Evolutionary conservation across 2,329 filamentous ascomycete genomes (phyloP).

Genomic region (Macrophomina pseudophaseolina): DNA sequence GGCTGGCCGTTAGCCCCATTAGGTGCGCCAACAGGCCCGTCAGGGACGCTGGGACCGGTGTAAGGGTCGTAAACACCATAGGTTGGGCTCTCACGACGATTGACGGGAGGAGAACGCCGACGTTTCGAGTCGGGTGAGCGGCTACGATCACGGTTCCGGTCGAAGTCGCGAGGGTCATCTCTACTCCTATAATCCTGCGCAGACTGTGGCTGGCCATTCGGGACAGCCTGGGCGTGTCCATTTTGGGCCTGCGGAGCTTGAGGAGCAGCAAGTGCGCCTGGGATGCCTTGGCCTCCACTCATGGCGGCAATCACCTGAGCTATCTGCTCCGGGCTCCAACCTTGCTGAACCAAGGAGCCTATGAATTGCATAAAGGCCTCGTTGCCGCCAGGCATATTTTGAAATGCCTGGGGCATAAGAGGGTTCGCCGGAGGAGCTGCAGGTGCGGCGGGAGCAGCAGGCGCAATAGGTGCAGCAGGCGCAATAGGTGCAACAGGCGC

Average conservation of each 20-base stretch:
- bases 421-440: background rate
- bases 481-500: slow-evolving; percentile 7
- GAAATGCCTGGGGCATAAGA: slow-evolving; percentile 40
- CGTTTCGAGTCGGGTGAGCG: slow-evolving; percentile 77
- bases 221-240: slow-evolving; percentile 3
- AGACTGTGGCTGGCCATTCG: slow-evolving; percentile 17
- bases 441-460: slow-evolving; percentile 20
- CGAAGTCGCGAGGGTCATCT: slow-evolving; percentile 20
- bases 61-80: slow-evolving; percentile 76
- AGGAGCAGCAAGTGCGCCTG: background rate
- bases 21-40: background rate
- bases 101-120: slow-evolving; percentile 66
- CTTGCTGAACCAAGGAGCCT: slow-evolving; percentile 25
- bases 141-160: slow-evolving; percentile 41
- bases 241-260: slow-evolving; percentile 19
- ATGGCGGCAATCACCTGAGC: slow-evolving; percentile 22
- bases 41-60: slow-evolving; percentile 43
- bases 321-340: slow-evolving; percentile 25
- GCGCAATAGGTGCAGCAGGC: slow-evolving; percentile 10
- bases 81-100: slow-evolving; percentile 70
- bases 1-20: background rate
- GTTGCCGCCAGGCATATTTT: slow-evolving; percentile 35
- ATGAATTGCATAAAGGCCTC: slow-evolving; percentile 26
- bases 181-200: slow-evolving; percentile 25
- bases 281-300: slow-evolving; percentile 7